phyloP scores from a whole-genome alignment of 2,329 filamentous ascomycete genomes.

The Phialophora tarda region DNA sequence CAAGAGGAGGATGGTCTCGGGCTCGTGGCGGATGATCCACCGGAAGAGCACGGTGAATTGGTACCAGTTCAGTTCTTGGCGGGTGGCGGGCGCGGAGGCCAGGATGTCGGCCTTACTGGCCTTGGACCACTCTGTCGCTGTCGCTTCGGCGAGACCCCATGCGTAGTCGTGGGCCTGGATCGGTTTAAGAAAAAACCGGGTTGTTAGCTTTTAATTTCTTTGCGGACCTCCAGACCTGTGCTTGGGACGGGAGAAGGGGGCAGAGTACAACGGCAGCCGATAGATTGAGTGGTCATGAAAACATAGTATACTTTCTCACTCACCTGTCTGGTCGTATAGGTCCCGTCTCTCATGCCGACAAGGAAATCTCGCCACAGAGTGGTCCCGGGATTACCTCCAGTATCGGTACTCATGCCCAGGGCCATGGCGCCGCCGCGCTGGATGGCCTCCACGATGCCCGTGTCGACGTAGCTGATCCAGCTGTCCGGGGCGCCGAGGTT shows the following conservation, averaged over 20 bases:
- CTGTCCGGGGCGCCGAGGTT: slow-evolving; percentile 33
- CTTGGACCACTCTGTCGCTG: neutral
- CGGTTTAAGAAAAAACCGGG: no score
- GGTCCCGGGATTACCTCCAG: slow-evolving; percentile 23
- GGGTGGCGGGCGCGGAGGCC: neutral
- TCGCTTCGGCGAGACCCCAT: neutral
- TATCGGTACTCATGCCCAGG: slow-evolving; percentile 19
- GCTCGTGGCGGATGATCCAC: neutral
- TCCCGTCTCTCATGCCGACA: neutral
- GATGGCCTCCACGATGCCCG: slow-evolving; percentile 26
- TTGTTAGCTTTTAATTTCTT: neutral
- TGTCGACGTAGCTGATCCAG: slow-evolving; percentile 39
- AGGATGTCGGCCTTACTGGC: neutral
- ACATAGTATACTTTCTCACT: neutral
- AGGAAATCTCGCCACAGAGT: slow-evolving; percentile 16
- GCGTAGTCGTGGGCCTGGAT: neutral
- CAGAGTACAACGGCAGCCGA: no score
- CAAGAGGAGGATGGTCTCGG: neutral
- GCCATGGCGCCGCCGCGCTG: slow-evolving; percentile 25
- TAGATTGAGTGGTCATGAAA: no score
- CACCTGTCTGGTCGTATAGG: neutral
- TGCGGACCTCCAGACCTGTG: no score
- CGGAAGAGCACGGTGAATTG: neutral
- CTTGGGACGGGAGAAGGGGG: no score
- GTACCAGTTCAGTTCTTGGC: neutral